phyloP scores from a whole-genome alignment of 805 yeast species.

The Candida ficus region DNA sequence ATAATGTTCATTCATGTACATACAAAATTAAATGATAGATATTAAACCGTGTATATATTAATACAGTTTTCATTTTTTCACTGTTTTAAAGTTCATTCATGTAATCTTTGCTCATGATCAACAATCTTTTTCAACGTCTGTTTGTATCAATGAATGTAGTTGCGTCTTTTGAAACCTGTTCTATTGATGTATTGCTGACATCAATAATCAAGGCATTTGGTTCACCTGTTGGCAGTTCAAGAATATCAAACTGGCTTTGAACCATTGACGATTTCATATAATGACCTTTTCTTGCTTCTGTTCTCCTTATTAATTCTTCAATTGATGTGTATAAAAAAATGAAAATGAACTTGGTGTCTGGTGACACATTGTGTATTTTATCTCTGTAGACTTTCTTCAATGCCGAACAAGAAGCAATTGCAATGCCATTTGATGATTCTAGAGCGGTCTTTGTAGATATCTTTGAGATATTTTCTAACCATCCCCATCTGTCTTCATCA shows the following conservation, averaged over 20 bases:
- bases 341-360: conserved; percentile 43
- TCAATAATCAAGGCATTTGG: conserved; percentile 26
- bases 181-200: conserved; percentile 24
- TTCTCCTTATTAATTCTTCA: conserved; percentile 57
- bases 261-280: conserved; percentile 88
- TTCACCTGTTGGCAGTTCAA: conserved; percentile 60
- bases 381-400: conserved; percentile 73
- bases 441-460: conserved; percentile 35
- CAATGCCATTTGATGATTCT: conserved; percentile 24
- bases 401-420: conserved; percentile 79
- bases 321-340: conserved; percentile 63
- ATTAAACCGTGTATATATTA: conserved; percentile 1
- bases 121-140: too few species aligned
- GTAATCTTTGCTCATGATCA: too few species aligned
- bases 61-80: background rate
- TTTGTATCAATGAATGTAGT: conserved; percentile 8
- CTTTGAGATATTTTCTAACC: conserved; percentile 58
- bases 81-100: too few species aligned
- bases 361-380: conserved; percentile 36
- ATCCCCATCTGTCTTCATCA: conserved; percentile 90
- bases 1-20: background rate
- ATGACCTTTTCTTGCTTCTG: conserved; percentile 63
- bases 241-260: conserved; percentile 65
- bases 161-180: conserved; percentile 12
- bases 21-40: background rate